Evolutionary conservation across 1,139 yeast species (phyloP).

Genomic region (Debaryomycetaceae sp.): DNA sequence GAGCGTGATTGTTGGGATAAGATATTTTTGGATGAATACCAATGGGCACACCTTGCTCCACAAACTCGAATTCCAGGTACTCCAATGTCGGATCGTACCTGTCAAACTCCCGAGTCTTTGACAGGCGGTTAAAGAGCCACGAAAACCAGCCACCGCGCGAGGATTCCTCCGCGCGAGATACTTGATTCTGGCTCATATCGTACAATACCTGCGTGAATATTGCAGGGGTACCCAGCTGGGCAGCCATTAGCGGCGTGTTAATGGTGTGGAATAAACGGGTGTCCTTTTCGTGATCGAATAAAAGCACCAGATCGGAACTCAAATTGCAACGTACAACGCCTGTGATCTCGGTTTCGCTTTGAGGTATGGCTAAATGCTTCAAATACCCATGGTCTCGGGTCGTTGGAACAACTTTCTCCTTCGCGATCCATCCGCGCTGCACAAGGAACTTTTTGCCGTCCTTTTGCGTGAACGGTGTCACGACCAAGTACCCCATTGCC

Average conservation of each 20-base stretch:
- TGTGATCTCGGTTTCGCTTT: constrained; percentile 61
- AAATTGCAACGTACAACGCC: constrained; percentile 68
- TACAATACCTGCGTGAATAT: constrained; percentile 68
- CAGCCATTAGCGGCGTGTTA: constrained; percentile 76
- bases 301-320: constrained; percentile 60
- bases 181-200: constrained; percentile 53
- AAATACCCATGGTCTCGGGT: constrained; percentile 39
- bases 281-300: constrained; percentile 63
- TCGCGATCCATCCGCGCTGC: constrained; percentile 89
- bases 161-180: constrained; percentile 6
- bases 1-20: constrained; percentile 81
- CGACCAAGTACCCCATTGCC: constrained; percentile 63
- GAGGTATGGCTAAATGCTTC: constrained; percentile 59
- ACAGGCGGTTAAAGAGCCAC: constrained; percentile 4
- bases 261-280: constrained; percentile 57
- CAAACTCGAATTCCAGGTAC: constrained; percentile 40
- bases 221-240: constrained; percentile 55
- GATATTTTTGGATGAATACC: constrained; percentile 75
- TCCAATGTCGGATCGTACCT: constrained; percentile 18
- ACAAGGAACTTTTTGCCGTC: constrained; percentile 66
- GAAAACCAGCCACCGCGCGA: constrained; percentile 4
- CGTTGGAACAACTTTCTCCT: constrained; percentile 57
- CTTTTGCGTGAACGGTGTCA: constrained; percentile 73
- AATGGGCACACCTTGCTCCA: constrained; percentile 79
- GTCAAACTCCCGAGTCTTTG: constrained; percentile 10